A percentile compares a stretch with the other conserved stretches of the same genome.
Evolutionary conservation across 2,329 filamentous ascomycete genomes (phyloP).

Genomic region (Calonectria hongkongensis): DNA sequence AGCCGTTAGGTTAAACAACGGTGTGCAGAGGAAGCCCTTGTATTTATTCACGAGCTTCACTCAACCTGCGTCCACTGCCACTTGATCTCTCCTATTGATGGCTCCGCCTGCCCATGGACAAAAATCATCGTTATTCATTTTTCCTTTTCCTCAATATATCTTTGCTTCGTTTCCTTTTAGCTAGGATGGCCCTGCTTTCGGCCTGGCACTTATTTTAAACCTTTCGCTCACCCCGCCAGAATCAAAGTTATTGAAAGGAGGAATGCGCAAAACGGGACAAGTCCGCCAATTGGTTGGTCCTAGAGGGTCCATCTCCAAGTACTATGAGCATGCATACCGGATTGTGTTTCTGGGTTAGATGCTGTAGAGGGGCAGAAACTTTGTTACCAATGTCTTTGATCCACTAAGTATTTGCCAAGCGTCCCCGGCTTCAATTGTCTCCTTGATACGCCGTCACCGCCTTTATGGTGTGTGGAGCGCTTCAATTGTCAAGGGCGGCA

Average conservation of each 20-base stretch:
- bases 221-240: neutral
- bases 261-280: conserved; percentile 4
- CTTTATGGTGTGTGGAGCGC: neutral
- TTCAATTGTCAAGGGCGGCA: neutral
- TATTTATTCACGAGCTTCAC: neutral
- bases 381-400: neutral
- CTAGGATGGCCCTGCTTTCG: conserved; percentile 1
- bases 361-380: no score
- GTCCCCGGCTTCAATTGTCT: no score
- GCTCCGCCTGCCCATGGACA: neutral
- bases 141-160: neutral
- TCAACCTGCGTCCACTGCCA: neutral
- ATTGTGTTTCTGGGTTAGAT: no score
- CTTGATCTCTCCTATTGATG: neutral
- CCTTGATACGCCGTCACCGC: no score
- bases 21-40: neutral
- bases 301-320: neutral
- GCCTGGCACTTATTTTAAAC: neutral
- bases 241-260: neutral
- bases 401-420: no score
- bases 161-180: neutral
- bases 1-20: neutral
- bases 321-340: neutral
- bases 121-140: neutral
- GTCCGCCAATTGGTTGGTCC: neutral